phyloP scores from a whole-genome alignment of 2,329 filamentous ascomycete genomes.

The Cryphonectria nitschkei region DNA sequence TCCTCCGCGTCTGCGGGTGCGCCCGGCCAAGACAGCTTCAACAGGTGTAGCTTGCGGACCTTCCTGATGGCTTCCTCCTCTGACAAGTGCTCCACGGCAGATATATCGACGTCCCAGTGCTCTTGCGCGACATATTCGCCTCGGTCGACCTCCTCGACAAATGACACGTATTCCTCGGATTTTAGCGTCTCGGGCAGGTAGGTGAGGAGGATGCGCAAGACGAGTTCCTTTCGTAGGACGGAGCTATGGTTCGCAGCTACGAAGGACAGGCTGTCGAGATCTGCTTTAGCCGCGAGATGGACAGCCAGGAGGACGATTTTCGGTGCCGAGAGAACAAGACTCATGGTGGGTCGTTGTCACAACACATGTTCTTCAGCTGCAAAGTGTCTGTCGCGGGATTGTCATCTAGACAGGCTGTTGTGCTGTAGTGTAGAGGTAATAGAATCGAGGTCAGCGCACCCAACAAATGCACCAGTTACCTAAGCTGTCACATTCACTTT shows the following conservation, averaged over 20 bases:
- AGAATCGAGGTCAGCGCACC: constrained; percentile 11
- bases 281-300: constrained; percentile 67
- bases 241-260: constrained; percentile 61
- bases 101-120: constrained; percentile 55
- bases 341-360: constrained; percentile 40
- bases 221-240: constrained; percentile 64
- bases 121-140: constrained; percentile 47
- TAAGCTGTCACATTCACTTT: constrained; percentile 12
- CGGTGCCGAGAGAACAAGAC: constrained; percentile 59
- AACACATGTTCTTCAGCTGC: constrained; percentile 25
- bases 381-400: neutral
- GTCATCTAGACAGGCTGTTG: neutral
- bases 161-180: constrained; percentile 63
- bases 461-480: constrained; percentile 15
- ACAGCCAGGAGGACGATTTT: constrained; percentile 76
- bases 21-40: constrained; percentile 57
- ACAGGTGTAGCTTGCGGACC: constrained; percentile 64
- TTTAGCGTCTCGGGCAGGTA: constrained; percentile 74
- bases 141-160: constrained; percentile 61
- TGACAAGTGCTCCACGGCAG: constrained; percentile 60
- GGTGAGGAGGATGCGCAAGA: constrained; percentile 75
- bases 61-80: constrained; percentile 68
- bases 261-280: constrained; percentile 64
- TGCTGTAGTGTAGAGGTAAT: neutral
- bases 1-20: constrained; percentile 51